phyloP scores from a whole-genome alignment of 495 filamentous ascomycete species.

The Xylaria scruposa region DNA sequence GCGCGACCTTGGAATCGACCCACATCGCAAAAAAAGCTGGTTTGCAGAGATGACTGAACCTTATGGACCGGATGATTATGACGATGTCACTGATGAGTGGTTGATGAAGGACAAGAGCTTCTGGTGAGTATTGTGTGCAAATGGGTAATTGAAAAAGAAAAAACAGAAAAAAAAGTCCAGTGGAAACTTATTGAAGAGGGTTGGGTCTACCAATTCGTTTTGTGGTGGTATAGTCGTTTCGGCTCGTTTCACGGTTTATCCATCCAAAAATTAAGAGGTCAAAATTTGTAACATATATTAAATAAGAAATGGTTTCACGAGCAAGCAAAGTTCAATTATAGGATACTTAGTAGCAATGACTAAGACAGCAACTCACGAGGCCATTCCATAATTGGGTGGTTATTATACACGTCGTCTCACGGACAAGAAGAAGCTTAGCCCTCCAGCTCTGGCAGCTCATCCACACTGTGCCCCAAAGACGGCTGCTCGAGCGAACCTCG shows the following conservation, averaged over 20 bases:
- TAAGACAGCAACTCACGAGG: not conserved
- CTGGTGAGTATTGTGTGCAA: not conserved
- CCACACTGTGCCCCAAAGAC: not conserved
- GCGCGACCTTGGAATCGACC: slow-evolving; percentile 64
- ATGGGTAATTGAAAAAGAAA: too few relatives aligned
- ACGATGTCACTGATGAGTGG: slow-evolving; percentile 65
- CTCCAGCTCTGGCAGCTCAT: slow-evolving; percentile 19
- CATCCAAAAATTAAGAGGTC: not conserved
- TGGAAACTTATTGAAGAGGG: not conserved
- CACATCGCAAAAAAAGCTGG: slow-evolving; percentile 53
- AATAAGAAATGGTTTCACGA: not conserved
- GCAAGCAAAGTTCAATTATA: not conserved
- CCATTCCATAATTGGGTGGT: not conserved
- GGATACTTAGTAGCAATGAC: not conserved
- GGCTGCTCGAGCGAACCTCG: slow-evolving; percentile 12
- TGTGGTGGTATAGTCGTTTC: not conserved
- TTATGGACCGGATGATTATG: slow-evolving; percentile 68
- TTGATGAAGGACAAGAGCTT: slow-evolving; percentile 22
- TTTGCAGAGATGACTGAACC: slow-evolving; percentile 59
- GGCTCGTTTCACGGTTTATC: not conserved
- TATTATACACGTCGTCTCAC: slow-evolving; percentile 6
- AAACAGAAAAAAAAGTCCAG: not conserved
- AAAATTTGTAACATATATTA: not conserved
- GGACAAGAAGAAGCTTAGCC: slow-evolving; percentile 2
- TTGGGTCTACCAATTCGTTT: not conserved